Percentiles rank a stretch among this genome's conserved stretches.
Evolutionary conservation across 1,139 yeast species (phyloP).

Genomic region (Petasospora fabianii): DNA sequence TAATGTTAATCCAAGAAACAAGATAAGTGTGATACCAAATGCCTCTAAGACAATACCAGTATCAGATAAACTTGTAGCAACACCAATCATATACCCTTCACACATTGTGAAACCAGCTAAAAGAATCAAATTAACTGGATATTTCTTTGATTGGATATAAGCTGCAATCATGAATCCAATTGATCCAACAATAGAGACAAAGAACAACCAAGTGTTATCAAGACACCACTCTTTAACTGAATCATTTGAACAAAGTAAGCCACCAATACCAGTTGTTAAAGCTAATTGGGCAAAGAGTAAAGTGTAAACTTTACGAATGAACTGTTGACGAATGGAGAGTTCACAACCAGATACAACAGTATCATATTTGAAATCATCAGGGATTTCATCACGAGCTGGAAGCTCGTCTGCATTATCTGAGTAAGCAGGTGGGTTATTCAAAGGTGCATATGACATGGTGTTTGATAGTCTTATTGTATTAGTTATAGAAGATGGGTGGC

Average conservation of each 20-base stretch:
- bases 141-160: conserved; percentile 54
- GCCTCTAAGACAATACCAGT: conserved; percentile 69
- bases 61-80: conserved; percentile 62
- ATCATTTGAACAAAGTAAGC: conserved; percentile 46
- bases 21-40: conserved; percentile 59
- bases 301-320: conserved; percentile 75
- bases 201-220: conserved; percentile 56
- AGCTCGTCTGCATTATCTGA: conserved; percentile 9
- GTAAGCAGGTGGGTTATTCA: conserved; percentile 22
- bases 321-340: conserved; percentile 68
- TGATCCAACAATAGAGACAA: conserved; percentile 54
- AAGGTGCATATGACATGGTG: conserved; percentile 21
- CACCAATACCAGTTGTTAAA: conserved; percentile 58
- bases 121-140: conserved; percentile 60
- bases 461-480: background rate
- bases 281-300: conserved; percentile 63
- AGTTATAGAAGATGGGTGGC: background rate
- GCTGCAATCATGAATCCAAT: conserved; percentile 62
- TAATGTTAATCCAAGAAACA: conserved; percentile 70
- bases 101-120: conserved; percentile 65
- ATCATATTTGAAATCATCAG: conserved; percentile 83
- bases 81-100: conserved; percentile 73
- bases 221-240: conserved; percentile 55
- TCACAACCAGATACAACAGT: conserved; percentile 78
- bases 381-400: conserved; percentile 30